Evolutionary conservation across 768 basidiomycete species (phyloP).

Genomic region (Ephemerocybe angulata): DNA sequence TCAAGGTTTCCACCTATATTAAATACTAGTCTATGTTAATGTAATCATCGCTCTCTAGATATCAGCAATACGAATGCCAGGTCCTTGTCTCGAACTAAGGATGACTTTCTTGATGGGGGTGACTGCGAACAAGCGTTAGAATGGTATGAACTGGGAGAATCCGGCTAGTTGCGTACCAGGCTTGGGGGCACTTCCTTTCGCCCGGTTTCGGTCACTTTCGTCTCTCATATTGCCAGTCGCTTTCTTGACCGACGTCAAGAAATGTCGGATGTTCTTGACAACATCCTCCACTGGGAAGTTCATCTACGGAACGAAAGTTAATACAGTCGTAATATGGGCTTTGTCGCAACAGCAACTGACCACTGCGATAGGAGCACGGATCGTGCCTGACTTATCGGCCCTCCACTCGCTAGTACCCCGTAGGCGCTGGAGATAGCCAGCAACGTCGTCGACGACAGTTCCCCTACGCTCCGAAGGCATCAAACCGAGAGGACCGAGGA

Average conservation of each 20-base stretch:
- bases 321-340: background rate
- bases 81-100: slow-evolving; percentile 82
- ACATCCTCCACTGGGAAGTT: slow-evolving; percentile 74
- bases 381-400: slow-evolving; percentile 82
- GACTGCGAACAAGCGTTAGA: slow-evolving; percentile 36
- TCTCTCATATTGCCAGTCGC: slow-evolving; percentile 70
- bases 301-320: slow-evolving; percentile 42
- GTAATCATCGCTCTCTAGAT: slow-evolving; percentile 35
- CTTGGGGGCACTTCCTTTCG: slow-evolving; percentile 38
- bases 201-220: slow-evolving; percentile 40
- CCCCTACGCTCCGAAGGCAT: slow-evolving; percentile 96
- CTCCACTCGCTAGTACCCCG: slow-evolving; percentile 90
- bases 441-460: slow-evolving; percentile 89
- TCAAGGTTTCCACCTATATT: slow-evolving; percentile 10
- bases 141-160: background rate
- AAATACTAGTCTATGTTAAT: slow-evolving; percentile 12
- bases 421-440: slow-evolving; percentile 73
- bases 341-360: slow-evolving; percentile 37
- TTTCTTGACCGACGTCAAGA: slow-evolving; percentile 68
- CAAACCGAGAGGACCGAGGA: slow-evolving; percentile 81
- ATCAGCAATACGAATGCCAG: slow-evolving; percentile 86
- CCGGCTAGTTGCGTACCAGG: slow-evolving; percentile 39
- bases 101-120: slow-evolving; percentile 78
- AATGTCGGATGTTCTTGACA: slow-evolving; percentile 72
- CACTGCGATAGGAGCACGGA: slow-evolving; percentile 77